Base-by-base conservation (phyloP, 148 eudicot genomes). In the Drosera capensis region DNA sequence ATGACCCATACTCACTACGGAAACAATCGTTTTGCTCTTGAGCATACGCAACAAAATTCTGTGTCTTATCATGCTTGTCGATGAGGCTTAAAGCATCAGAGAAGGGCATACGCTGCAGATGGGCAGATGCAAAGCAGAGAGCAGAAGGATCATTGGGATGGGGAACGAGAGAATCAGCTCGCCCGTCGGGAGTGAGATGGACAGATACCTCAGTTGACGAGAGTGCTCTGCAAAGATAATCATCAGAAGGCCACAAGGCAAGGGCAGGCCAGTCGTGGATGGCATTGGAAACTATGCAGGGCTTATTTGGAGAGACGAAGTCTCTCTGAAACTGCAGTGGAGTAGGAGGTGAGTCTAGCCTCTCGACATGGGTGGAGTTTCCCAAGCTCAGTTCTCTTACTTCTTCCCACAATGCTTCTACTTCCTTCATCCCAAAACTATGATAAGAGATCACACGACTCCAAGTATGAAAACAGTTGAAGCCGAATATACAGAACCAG, bases 11-110 rank as follows among this genome's bases (percentile, higher is more conserved):
- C 75, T 90, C 99, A 2, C 40, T 36, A 26, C 82, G 62, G 23
- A 90, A 81, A 49, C 94, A 90, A 58, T 90, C 95, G 40, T 90
- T 90, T 68, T 90, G 95, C 54, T 90, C 88, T 59, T 90, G 99
- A 17, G 80, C 76, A 52, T 90, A 85, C 6, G 88, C 93, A 25
- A 88, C 92, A 17, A 65, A 52, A 20, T 56, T 51, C 0, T 28
- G 13, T 6, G 18, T 45, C 47, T 43, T 26, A 11, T 51, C 43
- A 0, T 75, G 60, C 22, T 61, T 25, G 19, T 46, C 40, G 16
- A 88, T 72, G 48, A 64, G 54, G 7, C 29, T 25, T 8, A 90
- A 54, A 18, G 93, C 95, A 18, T 68, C 60, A 17, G 52, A 29
- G 49, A 90, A 90, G 20, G 74, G 64, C 59, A 72, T 70, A 18